phyloP scores from a whole-genome alignment of 192 early-diverging fungal species.

The Kickxella alabastrina region DNA sequence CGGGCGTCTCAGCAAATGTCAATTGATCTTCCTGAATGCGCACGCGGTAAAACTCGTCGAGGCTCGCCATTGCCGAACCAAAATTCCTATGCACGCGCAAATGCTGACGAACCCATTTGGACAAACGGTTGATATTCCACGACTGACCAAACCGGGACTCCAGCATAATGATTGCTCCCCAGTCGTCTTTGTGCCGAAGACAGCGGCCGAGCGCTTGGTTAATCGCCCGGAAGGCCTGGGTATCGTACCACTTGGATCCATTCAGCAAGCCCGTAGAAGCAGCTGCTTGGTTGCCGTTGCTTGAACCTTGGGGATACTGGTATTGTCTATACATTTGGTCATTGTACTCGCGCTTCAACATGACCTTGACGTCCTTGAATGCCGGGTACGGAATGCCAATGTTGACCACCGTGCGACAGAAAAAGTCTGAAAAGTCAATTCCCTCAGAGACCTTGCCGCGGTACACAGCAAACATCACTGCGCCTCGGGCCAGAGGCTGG shows the following conservation, averaged over 20 bases:
- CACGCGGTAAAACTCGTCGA: conserved; percentile 20
- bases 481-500: conserved; percentile 9
- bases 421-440: conserved; percentile 48
- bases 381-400: conserved; percentile 59
- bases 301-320: not conserved
- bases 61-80: conserved; percentile 13
- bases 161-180: conserved; percentile 60
- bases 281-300: too few relatives aligned
- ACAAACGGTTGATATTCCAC: conserved; percentile 28
- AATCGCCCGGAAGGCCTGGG: conserved; percentile 57
- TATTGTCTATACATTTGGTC: not conserved
- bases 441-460: conserved; percentile 53
- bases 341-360: conserved; percentile 55
- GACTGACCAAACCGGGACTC: conserved; percentile 48
- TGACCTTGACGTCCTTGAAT: conserved; percentile 49
- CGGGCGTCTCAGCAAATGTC: not conserved
- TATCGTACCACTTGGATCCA: conserved; percentile 55
- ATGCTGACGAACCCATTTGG: conserved; percentile 49
- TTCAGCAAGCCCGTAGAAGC: too few relatives aligned
- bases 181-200: conserved; percentile 55
- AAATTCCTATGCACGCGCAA: conserved; percentile 15
- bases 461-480: conserved; percentile 53
- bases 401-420: conserved; percentile 51
- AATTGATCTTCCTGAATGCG: conserved; percentile 19
- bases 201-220: conserved; percentile 62